phyloP scores from a whole-genome alignment of 192 early-diverging fungal genomes.

The Entomortierella chlamydospora region DNA sequence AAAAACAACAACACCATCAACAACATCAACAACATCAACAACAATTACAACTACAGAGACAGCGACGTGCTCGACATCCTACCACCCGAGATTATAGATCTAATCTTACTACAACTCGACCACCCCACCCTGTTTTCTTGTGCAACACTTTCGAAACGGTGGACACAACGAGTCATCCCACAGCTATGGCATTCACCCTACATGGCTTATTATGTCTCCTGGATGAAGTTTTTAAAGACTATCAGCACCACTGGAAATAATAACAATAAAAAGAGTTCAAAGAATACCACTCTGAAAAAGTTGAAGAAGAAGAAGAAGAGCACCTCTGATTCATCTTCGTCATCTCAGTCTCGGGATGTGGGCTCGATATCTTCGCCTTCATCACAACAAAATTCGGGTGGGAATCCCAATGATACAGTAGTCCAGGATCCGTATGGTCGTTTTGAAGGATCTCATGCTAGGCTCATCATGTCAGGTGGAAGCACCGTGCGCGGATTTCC shows the following conservation, averaged over 20 bases:
- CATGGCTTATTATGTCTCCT: conserved; percentile 41
- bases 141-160: conserved; percentile 20
- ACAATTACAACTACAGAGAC: not conserved
- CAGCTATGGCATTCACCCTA: conserved; percentile 36
- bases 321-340: not conserved
- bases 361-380: not conserved
- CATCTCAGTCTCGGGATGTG: not conserved
- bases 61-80: conserved; percentile 23
- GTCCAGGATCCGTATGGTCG: conserved; percentile 6
- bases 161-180: conserved; percentile 26
- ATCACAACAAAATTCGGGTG: not conserved
- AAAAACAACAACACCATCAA: too few species aligned
- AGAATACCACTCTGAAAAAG: not conserved
- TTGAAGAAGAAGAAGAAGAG: too few species aligned
- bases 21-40: not conserved
- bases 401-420: not conserved
- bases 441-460: not conserved
- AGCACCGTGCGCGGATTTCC: not conserved
- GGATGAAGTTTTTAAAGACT: conserved; percentile 26
- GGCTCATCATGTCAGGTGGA: not conserved
- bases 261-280: not conserved
- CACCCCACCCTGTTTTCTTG: conserved; percentile 11
- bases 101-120: conserved; percentile 14
- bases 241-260: not conserved
- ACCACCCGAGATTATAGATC: conserved; percentile 30